phyloP scores from a whole-genome alignment of 495 filamentous ascomycete genomes.

The Penicillium paradoxum region DNA sequence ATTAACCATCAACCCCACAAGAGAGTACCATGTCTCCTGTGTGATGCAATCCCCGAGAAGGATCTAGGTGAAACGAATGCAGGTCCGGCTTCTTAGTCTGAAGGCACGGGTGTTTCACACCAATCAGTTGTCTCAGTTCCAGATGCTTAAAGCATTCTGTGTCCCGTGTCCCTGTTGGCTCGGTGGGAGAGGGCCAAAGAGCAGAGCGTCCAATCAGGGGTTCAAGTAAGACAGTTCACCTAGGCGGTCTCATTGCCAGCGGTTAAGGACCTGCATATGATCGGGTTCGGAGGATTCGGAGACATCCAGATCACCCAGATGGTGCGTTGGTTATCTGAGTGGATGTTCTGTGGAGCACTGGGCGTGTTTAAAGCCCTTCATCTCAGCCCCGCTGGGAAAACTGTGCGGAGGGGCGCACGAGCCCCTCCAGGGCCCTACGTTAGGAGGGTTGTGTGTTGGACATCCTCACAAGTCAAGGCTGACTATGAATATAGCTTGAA shows the following conservation, averaged over 20 bases:
- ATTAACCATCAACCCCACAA: neutral
- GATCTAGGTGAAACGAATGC: conserved; percentile 19
- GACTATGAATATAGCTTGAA: too few relatives aligned
- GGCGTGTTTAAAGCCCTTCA: conserved; percentile 2
- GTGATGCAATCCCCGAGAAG: conserved; percentile 5
- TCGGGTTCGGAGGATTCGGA: neutral
- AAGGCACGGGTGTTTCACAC: conserved; percentile 14
- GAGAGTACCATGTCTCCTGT: neutral
- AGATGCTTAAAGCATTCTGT: conserved; percentile 14
- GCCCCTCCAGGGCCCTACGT: neutral
- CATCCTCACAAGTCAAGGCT: too few relatives aligned
- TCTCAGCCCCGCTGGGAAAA: conserved; percentile 1
- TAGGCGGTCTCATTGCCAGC: neutral
- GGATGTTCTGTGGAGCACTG: neutral
- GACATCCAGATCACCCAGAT: neutral
- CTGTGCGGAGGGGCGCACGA: neutral
- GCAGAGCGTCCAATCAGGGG: neutral
- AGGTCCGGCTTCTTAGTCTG: conserved; percentile 14
- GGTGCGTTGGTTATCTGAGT: conserved; percentile 1
- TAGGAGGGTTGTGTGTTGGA: too few relatives aligned
- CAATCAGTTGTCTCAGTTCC: conserved; percentile 6
- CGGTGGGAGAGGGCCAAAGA: neutral
- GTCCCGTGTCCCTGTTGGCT: conserved; percentile 17
- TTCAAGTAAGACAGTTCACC: neutral
- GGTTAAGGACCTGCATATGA: neutral